A percentile compares a stretch with the other conserved stretches of the same genome.
phyloP scores from a whole-genome alignment of 2,329 filamentous ascomycete genomes.

The Neonectria sp. region DNA sequence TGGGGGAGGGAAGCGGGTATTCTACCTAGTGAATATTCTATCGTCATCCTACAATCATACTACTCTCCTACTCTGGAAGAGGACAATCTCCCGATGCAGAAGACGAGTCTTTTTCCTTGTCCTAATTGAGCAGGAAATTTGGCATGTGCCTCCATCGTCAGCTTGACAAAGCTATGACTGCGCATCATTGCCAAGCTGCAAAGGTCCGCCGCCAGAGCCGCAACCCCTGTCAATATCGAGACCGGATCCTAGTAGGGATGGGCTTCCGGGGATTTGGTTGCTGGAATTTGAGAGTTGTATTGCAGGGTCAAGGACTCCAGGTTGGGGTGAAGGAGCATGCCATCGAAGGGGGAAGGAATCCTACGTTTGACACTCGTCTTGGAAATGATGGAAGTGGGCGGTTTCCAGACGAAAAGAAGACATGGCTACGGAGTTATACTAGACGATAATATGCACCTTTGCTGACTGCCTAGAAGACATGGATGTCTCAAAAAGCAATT shows the following conservation, averaged over 20 bases:
- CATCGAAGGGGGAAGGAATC: background rate
- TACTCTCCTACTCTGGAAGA: background rate
- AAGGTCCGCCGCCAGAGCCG: constrained; percentile 8
- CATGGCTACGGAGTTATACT: too few relatives aligned
- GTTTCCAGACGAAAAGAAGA: background rate
- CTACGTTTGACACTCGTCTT: background rate
- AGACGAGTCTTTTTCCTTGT: background rate
- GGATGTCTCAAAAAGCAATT: background rate
- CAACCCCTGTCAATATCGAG: background rate
- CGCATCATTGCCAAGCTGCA: background rate
- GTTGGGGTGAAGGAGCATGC: background rate
- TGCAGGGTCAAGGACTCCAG: background rate
- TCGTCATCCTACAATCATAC: too few relatives aligned
- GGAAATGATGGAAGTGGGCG: background rate
- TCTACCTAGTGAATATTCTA: background rate
- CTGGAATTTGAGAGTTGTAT: background rate
- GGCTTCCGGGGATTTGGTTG: constrained; percentile 12
- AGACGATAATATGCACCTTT: background rate
- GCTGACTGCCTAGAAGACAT: background rate
- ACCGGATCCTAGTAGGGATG: background rate
- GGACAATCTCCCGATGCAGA: constrained; percentile 3
- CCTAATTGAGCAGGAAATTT: background rate
- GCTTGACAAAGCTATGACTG: constrained; percentile 9
- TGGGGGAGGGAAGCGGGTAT: too few relatives aligned
- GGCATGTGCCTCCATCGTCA: background rate